These are phyloP conservation scores for Cyamopsis tetragonoloba DNA, from an alignment of 306 rosid genomes.

Conservation along the genomic window DNA sequence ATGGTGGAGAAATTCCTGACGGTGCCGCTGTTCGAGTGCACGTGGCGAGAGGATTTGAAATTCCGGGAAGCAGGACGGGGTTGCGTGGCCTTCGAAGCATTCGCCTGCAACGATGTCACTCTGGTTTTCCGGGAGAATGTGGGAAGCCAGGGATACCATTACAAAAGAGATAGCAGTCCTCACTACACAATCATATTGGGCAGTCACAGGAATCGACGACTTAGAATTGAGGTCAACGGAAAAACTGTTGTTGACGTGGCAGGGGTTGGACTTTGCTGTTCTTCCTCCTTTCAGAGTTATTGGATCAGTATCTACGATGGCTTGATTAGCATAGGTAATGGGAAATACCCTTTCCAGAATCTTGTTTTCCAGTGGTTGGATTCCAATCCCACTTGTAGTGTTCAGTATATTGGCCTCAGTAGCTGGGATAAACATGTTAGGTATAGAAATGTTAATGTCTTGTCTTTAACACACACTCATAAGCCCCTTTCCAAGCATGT, in stretches of 20 bases:
- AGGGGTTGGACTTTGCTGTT: conserved; percentile 72
- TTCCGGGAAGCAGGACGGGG: conserved; percentile 92
- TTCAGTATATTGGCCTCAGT: conserved; percentile 88
- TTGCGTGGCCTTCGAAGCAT: conserved; percentile 89
- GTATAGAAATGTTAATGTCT: conserved; percentile 74
- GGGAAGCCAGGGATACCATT: conserved; percentile 91
- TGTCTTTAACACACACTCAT: conserved; percentile 59
- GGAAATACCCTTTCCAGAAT: conserved; percentile 82
- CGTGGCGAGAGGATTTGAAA: conserved; percentile 79
- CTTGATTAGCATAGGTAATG: conserved; percentile 80
- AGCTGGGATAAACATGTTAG: conserved; percentile 98
- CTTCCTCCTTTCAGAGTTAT: conserved; percentile 84
- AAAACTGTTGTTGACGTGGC: conserved; percentile 74
- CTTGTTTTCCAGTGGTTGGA: conserved; percentile 90
- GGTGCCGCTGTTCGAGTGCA: conserved; percentile 93
- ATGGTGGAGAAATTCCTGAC: conserved; percentile 61
- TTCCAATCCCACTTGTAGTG: conserved; percentile 63
- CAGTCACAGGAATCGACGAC: conserved; percentile 80
- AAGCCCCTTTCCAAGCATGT: conserved; percentile 59
- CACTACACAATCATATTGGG: conserved; percentile 91
- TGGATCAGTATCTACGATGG: conserved; percentile 94
- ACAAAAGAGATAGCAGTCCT: conserved; percentile 81
- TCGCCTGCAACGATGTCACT: conserved; percentile 86
- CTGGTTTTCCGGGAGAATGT: conserved; percentile 83
- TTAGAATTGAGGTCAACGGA: conserved; percentile 79